Base-by-base conservation (phyloP, 306 rosid species). In the Vicia villosa region DNA sequence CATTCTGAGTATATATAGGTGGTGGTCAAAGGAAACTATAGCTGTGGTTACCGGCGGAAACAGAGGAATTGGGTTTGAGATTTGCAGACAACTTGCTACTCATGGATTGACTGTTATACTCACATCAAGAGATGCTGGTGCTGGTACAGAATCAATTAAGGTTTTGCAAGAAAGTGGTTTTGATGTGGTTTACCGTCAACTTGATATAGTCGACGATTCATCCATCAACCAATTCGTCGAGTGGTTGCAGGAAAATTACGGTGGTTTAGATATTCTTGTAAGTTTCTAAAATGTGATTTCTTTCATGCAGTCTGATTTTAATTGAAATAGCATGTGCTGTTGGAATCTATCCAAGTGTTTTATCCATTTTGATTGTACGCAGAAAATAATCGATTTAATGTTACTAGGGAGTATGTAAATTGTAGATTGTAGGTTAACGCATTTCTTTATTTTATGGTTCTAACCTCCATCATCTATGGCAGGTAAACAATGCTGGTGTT, bases 1-100 rank as follows among this genome's bases (percentile, higher is more conserved):
- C 3, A 32, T 62, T 46, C 24, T 30, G 47, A 28, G 37, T 47
- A 5, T 50, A 57, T 16, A 2, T 69, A 93, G 98, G 85, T 94
- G 98, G 98, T 94, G 98, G 98, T 86, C 94, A 14, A 81, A 87
- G 51, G 96, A 94, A 72, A 90, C 95, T 36, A 62, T 90, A 63
- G 96, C 90, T 0, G 97, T 90, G 73, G 96, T 90, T 38, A 90
- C 96, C 2, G 98, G 97, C 75, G 94, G 81, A 57, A 77, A 77
- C 60, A 70, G 81, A 77, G 81, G 81, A 37, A 77, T 77, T 1
- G 81, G 81, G 47, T 64, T 64, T 55, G 81, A 64, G 81, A 71
- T 77, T 56, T 77, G 73, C 19, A 77, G 77, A 19, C 81, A 77
- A 46, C 56, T 77, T 71, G 73, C 81, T 11, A 6, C 63, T 65